Evolutionary conservation across 371 early-diverging fungal species (phyloP).

Genomic region (Mucor lusitanicus): DNA sequence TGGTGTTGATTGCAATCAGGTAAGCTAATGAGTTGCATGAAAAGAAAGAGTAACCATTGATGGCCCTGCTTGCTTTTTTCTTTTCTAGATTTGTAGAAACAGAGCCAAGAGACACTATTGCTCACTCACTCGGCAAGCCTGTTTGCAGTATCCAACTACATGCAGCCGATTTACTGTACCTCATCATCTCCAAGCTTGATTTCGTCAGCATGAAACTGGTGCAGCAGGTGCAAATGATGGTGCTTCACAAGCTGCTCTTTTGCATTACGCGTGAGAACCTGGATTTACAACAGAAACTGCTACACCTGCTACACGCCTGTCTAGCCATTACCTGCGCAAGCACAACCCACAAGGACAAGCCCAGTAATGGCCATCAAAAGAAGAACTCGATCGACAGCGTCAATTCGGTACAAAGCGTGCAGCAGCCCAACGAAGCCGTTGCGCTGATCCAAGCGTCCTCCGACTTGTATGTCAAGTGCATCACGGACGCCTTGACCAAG

Average conservation of each 20-base stretch:
- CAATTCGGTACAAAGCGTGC: background rate
- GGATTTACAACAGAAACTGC: constrained; percentile 72
- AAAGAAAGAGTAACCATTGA: background rate
- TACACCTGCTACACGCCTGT: constrained; percentile 67
- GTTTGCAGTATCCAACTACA: constrained; percentile 59
- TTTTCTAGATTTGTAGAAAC: constrained; percentile 42
- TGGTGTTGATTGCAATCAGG: constrained; percentile 20
- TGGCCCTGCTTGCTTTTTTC: too few relatives aligned
- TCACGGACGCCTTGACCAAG: constrained; percentile 62
- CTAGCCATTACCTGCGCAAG: constrained; percentile 50
- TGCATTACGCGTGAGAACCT: constrained; percentile 57
- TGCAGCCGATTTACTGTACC: constrained; percentile 63
- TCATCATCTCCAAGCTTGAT: constrained; percentile 61
- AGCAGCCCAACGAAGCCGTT: constrained; percentile 27
- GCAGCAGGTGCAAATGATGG: constrained; percentile 56
- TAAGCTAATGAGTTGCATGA: background rate
- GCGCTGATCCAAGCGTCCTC: constrained; percentile 37
- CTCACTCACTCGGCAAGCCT: constrained; percentile 25
- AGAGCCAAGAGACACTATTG: constrained; percentile 32
- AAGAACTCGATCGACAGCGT: constrained; percentile 8
- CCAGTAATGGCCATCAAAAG: constrained; percentile 5
- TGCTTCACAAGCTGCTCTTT: constrained; percentile 62
- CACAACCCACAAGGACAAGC: constrained; percentile 20
- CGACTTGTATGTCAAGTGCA: constrained; percentile 61
- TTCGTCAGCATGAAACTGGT: constrained; percentile 54